These are phyloP conservation scores for Pseudozyma sp. DNA, from an alignment of 1,284 basidiomycete genomes.

Conservation along the genomic window DNA sequence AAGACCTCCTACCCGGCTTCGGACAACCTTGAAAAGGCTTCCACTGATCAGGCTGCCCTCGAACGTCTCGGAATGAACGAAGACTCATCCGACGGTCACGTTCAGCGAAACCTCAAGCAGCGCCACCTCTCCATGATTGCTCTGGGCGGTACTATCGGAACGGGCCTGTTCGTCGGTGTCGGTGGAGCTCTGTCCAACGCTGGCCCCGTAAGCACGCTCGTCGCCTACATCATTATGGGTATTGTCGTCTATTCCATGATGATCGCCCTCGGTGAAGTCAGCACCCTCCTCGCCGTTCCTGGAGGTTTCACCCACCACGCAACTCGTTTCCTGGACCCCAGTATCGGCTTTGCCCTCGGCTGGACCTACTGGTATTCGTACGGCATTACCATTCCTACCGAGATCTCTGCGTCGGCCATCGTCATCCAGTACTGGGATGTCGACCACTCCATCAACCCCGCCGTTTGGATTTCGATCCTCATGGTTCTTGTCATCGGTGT, in stretches of 20 bases:
- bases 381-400: conserved; percentile 77
- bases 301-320: conserved; percentile 84
- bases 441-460: conserved; percentile 71
- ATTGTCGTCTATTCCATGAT: conserved; percentile 63
- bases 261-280: conserved; percentile 71
- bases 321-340: conserved; percentile 81
- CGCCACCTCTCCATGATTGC: conserved; percentile 63
- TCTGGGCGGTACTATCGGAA: conserved; percentile 64
- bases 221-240: conserved; percentile 69
- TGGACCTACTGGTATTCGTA: conserved; percentile 74
- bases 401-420: conserved; percentile 73
- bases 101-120: conserved; percentile 49
- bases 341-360: conserved; percentile 75
- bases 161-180: conserved; percentile 77
- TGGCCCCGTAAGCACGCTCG: conserved; percentile 70
- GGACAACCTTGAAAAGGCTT: conserved; percentile 24
- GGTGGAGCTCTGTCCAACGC: conserved; percentile 73
- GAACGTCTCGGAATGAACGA: conserved; percentile 39
- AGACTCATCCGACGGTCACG: conserved; percentile 34
- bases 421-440: conserved; percentile 53
- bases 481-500: conserved; percentile 68
- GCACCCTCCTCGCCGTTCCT: conserved; percentile 73
- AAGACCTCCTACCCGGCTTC: conserved; percentile 29
- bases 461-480: conserved; percentile 72
- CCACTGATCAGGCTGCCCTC: conserved; percentile 11